A percentile compares a stretch with the other conserved stretches of the same genome.
Conservation (phyloP, 805 yeast species). For the Myxozyma sirexii region DNA sequence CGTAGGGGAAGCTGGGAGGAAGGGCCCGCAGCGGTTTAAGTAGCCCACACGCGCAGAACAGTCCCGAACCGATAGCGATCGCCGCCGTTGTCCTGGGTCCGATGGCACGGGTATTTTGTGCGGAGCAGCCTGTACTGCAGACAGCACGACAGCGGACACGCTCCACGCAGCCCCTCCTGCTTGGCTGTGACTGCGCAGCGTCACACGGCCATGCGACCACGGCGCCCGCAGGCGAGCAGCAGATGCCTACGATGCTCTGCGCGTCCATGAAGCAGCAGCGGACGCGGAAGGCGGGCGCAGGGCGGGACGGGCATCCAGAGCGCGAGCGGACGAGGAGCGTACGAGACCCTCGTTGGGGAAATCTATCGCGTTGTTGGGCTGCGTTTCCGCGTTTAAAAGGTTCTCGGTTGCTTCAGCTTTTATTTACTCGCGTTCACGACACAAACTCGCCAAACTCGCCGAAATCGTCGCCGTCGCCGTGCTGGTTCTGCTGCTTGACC, state of each 20-base stretch:
- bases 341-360: constrained; percentile 5
- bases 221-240: too few relatives aligned
- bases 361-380: neutral
- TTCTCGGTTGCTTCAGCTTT: too few relatives aligned
- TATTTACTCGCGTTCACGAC: neutral
- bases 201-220: too few relatives aligned
- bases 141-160: neutral
- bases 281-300: too few relatives aligned
- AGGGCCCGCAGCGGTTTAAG: neutral
- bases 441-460: constrained; percentile 24
- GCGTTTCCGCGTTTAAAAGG: too few relatives aligned
- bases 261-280: too few relatives aligned
- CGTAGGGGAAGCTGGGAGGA: neutral
- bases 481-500: constrained; percentile 16
- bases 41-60: neutral
- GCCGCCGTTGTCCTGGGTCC: neutral
- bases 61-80: neutral
- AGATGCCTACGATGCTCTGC: too few relatives aligned
- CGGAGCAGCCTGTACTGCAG: neutral
- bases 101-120: neutral
- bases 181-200: too few relatives aligned
- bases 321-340: neutral
- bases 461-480: neutral
- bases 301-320: too few relatives aligned
- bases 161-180: too few relatives aligned